Base-by-base conservation (phyloP, 164 flowering plant species). In the Brasenia schreberi region DNA sequence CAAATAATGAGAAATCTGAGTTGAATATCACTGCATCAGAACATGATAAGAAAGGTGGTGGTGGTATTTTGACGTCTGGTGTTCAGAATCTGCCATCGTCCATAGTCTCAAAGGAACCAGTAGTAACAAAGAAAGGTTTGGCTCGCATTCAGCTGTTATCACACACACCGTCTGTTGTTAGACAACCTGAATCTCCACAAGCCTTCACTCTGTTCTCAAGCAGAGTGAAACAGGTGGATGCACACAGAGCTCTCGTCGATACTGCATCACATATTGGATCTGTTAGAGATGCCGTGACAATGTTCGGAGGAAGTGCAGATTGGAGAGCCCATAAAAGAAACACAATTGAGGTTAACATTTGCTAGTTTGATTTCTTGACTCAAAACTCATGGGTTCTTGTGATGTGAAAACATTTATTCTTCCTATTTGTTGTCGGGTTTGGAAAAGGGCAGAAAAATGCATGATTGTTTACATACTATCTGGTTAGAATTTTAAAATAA, bases 321-420 rank as follows among this genome's bases (percentile, higher is more conserved):
- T 90, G 97, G 94, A 93, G 90, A 78, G 97, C 98, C 66, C 98
- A 90, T 73, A 85, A 75, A 73, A 67, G 84, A 64, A 84, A 86
- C 71, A 85, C 85, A 49, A 85, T 83, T 59, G 97, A 89, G 96
- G 98, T 86, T 79, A 6, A 19, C n/a, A n/a, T 61, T 61, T 23
- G 19, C 63, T 61, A 0, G 16, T 49, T 49, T 49, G 3, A 49
- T 49, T 49, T 49, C 56, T 49, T 6, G 56, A 3, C 16, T 49
- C 56, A 49, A 1, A 14, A 49, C 16, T 49, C 16, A 14, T 49
- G 56, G 56, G 16, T 3, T 49, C 16, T 14, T 49, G 56, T 14
- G 39, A 1, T 2, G 39, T 33, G 39, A 33, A 33, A 33, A 33
- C 39, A 33, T 33, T 33, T 33, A 33, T 33, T 33, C 1, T 33